Percentiles rank a stretch among this genome's conserved stretches.
Evolutionary conservation across 2,329 filamentous ascomycete genomes (phyloP).

Genomic region (Sporothrix variecibatus): DNA sequence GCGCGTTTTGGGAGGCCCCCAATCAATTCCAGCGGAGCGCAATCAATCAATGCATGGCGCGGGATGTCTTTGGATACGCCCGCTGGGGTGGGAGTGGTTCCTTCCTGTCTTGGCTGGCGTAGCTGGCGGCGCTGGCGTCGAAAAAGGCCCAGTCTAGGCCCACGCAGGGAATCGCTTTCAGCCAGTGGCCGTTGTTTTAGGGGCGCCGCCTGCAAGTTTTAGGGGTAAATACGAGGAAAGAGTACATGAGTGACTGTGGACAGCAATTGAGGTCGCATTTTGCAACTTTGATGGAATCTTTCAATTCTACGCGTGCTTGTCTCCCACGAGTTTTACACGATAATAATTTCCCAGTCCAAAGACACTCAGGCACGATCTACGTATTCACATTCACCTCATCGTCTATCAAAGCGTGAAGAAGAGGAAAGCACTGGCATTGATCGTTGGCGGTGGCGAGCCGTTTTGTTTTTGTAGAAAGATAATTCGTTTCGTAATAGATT

Average conservation of each 20-base stretch:
- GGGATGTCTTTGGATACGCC: background rate
- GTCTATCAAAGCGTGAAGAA: background rate
- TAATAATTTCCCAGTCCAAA: too few species aligned
- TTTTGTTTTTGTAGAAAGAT: conserved; percentile 14
- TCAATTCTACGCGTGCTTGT: background rate
- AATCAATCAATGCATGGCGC: background rate
- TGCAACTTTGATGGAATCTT: background rate
- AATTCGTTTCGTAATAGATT: conserved; percentile 14
- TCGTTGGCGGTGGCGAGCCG: conserved; percentile 6
- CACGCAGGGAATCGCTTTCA: background rate
- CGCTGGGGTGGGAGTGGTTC: background rate
- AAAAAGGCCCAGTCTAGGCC: background rate
- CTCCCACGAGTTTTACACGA: too few species aligned
- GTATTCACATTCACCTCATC: background rate
- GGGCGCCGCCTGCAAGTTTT: background rate
- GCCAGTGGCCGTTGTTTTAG: background rate
- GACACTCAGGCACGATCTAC: background rate
- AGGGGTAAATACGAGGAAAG: background rate
- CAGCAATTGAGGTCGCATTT: background rate
- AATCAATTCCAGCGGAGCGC: background rate
- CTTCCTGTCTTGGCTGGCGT: background rate
- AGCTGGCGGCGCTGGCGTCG: background rate
- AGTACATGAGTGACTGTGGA: background rate
- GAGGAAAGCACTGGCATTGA: conserved; percentile 22
- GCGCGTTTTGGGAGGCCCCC: background rate